Conservation (phyloP, 331 rosid genomes). For the Cucumis variabilis region DNA sequence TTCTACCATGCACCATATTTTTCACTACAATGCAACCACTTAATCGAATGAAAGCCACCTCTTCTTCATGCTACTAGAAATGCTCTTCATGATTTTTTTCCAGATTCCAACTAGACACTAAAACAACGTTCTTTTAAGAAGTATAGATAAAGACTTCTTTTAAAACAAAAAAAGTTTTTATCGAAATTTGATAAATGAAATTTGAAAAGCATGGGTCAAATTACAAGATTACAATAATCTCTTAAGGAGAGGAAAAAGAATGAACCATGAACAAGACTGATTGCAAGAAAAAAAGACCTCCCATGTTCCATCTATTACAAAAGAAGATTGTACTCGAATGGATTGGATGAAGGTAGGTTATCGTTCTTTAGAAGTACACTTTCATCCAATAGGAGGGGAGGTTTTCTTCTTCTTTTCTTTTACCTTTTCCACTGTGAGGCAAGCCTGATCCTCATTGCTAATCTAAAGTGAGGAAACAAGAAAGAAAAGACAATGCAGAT, state of each 20-base stretch:
- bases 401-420: not conserved
- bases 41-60: not conserved
- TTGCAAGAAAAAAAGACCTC: not conserved
- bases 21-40: not conserved
- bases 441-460: conserved; percentile 3
- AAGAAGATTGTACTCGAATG: not conserved
- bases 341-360: not conserved
- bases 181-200: not conserved
- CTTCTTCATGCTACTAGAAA: not conserved
- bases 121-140: not conserved
- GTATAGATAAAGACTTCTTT: not conserved
- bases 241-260: not conserved
- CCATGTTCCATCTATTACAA: not conserved
- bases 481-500: conserved; percentile 16
- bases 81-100: not conserved
- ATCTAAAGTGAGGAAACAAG: conserved; percentile 7
- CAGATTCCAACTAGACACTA: not conserved
- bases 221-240: not conserved
- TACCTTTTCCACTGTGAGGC: not conserved
- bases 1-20: not conserved
- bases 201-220: not conserved
- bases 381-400: not conserved
- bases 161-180: not conserved
- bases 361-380: not conserved
- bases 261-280: not conserved